Evolutionary conservation across 1,284 basidiomycete species (phyloP), one percentile per base, ranked within the genome.

Genomic region (Sporisorium reilianum): DNA sequence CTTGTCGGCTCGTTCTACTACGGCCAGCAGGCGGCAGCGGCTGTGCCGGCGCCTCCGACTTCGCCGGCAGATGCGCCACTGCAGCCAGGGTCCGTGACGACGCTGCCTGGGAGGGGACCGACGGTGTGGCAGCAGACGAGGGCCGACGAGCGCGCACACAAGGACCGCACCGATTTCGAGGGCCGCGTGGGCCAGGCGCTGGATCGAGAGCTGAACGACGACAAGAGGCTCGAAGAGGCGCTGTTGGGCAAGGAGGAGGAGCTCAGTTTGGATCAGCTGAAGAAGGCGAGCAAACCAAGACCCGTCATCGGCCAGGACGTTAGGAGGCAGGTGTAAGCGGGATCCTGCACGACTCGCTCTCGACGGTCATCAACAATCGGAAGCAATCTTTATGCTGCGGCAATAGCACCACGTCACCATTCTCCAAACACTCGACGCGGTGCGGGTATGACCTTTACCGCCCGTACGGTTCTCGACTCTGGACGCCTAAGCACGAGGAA

Each of bases 1-100:
- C 67, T 80, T 2, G 77, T 61, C 16, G 79, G 84, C 20, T 77
- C 78, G 0, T 66, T 77, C 50, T 80, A 80, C 65, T 80, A 81
- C 54, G 71, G 75, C 11, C 68, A 74, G 20, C 41, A 65, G 36
- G 64, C 74, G 11, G 60, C 67, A 3, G 55, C 64, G 3, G 23
- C 59, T 10, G 55, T 70, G 6, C 75, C 72, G 7, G 55, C 65
- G 22, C 75, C 75, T 9, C 58, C 71, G 0, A 11, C 34, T 2
- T 42, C 61, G 0, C 53, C 63, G 0, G 20, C 63, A 7, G 55
- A 63, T n/a, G 53, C 57, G 5, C 68, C 61, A 18, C 56, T 71
- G 11, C 67, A 64, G 26, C 64, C 61, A 1, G 64, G 57, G 5
- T 52, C 59, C 6, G 70, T 65, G 14, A 75, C 60, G 1, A 71